Evolutionary conservation across 306 rosid species (phyloP).

Genomic region (Cyclanthera cordifolia): DNA sequence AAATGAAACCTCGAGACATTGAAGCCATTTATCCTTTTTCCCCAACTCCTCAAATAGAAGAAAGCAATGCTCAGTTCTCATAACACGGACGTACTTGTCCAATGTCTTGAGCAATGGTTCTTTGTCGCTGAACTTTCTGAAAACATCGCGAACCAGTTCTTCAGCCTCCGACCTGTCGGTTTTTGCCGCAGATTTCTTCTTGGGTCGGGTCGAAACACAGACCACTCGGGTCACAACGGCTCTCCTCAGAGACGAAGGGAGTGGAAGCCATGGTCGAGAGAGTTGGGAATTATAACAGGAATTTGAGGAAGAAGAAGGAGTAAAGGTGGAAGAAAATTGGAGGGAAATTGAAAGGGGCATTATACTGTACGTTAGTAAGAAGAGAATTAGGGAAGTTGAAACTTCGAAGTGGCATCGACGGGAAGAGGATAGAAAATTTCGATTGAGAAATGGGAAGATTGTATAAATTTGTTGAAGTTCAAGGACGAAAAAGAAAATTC

Average conservation of each 20-base stretch:
- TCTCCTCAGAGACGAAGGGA: not conserved
- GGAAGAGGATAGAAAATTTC: not conserved
- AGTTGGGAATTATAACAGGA: no score
- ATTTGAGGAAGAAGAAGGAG: slow-evolving; percentile 23
- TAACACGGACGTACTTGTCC: slow-evolving; percentile 19
- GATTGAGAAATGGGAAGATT: not conserved
- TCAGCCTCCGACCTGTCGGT: slow-evolving; percentile 39
- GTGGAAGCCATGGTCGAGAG: slow-evolving; percentile 22
- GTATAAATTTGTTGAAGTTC: not conserved
- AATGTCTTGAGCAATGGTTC: slow-evolving; percentile 36
- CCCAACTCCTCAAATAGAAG: slow-evolving; percentile 76
- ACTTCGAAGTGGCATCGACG: not conserved
- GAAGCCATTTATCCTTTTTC: slow-evolving; percentile 62
- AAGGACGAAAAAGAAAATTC: not conserved
- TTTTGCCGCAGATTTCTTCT: slow-evolving; percentile 17
- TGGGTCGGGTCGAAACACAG: slow-evolving; percentile 27
- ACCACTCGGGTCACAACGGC: slow-evolving; percentile 24
- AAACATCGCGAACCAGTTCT: slow-evolving; percentile 46
- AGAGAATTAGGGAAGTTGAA: not conserved
- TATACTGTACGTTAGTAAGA: not conserved
- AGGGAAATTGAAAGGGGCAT: slow-evolving; percentile 29
- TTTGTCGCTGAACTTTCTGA: slow-evolving; percentile 45
- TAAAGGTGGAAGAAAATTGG: slow-evolving; percentile 16
- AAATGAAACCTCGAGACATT: slow-evolving; percentile 54
- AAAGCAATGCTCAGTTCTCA: slow-evolving; percentile 80